Evolutionary conservation across 345 rosid species (phyloP).

Genomic region (Angophora floribunda): DNA sequence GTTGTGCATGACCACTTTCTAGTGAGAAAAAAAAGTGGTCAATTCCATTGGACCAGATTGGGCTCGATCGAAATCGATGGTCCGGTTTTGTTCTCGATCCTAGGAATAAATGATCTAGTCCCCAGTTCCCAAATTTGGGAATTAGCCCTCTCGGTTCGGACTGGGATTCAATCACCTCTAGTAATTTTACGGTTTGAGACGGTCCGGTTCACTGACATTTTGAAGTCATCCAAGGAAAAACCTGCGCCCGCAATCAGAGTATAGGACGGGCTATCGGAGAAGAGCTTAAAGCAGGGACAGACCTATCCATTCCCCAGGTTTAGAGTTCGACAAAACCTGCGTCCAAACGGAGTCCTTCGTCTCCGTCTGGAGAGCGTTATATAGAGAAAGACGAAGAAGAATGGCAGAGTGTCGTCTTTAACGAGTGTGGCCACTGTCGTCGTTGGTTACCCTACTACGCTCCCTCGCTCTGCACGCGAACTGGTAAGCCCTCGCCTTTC

Average conservation of each 20-base stretch:
- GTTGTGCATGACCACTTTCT: too few species aligned
- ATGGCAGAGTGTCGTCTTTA: neutral
- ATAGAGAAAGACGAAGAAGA: too few species aligned
- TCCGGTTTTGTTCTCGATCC: too few species aligned
- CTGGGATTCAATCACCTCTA: too few species aligned
- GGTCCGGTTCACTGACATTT: neutral
- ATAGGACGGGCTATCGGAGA: neutral
- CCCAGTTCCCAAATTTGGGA: too few species aligned
- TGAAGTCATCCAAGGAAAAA: neutral
- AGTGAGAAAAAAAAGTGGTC: too few species aligned
- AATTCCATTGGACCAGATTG: too few species aligned
- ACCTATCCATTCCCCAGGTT: neutral
- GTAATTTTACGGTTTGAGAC: neutral
- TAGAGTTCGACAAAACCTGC: neutral
- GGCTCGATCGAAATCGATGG: too few species aligned
- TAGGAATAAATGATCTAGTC: too few species aligned
- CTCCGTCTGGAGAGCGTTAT: neutral
- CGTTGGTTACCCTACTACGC: neutral
- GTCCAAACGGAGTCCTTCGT: neutral
- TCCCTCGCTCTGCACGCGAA: neutral
- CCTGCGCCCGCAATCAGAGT: neutral
- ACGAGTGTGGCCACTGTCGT: neutral
- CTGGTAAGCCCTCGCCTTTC: neutral
- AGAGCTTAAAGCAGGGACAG: neutral
- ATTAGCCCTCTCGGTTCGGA: too few species aligned